Evolutionary conservation across 2,329 filamentous ascomycete genomes (phyloP), one percentile per base, ranked within the genome.

Genomic region (Ceratocystis papillata): DNA sequence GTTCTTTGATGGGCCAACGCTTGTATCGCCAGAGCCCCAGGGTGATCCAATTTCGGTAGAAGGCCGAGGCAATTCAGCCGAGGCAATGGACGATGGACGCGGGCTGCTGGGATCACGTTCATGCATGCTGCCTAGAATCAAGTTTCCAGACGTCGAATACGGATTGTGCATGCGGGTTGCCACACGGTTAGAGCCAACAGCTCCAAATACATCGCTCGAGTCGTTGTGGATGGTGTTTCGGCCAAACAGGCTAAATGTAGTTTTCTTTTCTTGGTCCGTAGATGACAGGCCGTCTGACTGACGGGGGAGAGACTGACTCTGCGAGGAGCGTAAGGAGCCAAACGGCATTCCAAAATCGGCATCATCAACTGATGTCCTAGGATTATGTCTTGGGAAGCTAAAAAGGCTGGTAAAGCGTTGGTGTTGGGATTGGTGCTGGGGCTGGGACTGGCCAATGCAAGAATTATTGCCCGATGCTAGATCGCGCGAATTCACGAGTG

Each of bases 41-140:
- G 91, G 89, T 28, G 87, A 88, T 61, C 85, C 83, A 69, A 86
- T 89, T 69, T 94, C 90, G 1, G 87, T 88, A 0, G 89, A 92
- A 5, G 89, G 90, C 61, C 89, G 81, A 1, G 89, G 87, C 64
- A 92, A 79, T 67, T 89, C 87, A 4, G 80, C 81, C 0, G 87
- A 89, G 15, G 84, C 83, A 67, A 87, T 87, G 1, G 87, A 89
- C 1, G 83, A 79, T 12, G 88, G 87, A 20, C 88, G 79, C 1
- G 88, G 86, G 73, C 81, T 80, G 73, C 80, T 79, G 2, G 79
- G 77, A 53, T 85, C 82, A 46, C 81, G 77, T 20, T 85, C 83
- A 25, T 82, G 79, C 61, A 79, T 77, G 8, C 79, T 73, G n/a
- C 83, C 79, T 62, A 79, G 77, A 6, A 79, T 73, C 33, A 76